phyloP scores from a whole-genome alignment of 331 rosid genomes.

The Malus hybrid region DNA sequence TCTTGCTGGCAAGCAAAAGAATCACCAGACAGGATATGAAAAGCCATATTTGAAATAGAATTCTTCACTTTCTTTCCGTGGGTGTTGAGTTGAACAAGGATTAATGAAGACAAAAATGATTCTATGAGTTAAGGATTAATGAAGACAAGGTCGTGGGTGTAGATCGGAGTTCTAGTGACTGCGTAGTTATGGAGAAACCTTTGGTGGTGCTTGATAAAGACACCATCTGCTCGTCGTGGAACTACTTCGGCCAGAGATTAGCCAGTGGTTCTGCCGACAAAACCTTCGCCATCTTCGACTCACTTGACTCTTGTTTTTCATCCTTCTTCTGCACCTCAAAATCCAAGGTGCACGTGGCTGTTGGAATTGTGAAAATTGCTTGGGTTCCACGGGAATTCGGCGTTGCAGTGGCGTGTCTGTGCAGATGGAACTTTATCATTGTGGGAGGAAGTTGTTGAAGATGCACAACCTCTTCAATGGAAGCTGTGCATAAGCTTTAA shows the following conservation, averaged over 20 bases:
- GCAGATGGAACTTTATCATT: too few species aligned
- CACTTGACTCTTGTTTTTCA: constrained; percentile 45
- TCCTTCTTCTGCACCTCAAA: constrained; percentile 51
- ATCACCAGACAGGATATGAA: too few species aligned
- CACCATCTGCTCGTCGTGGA: constrained; percentile 75
- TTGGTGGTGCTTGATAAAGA: constrained; percentile 53
- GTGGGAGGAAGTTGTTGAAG: constrained; percentile 5
- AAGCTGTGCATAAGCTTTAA: constrained; percentile 63
- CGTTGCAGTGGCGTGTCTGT: too few species aligned
- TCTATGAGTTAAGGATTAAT: too few species aligned
- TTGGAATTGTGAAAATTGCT: background rate
- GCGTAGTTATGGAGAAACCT: constrained; percentile 51
- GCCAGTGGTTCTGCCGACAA: constrained; percentile 67
- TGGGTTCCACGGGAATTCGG: too few species aligned
- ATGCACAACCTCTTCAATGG: constrained; percentile 67
- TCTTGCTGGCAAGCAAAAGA: too few species aligned
- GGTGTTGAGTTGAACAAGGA: too few species aligned
- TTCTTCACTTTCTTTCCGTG: too few species aligned
- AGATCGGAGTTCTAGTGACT: background rate
- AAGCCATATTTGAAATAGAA: too few species aligned
- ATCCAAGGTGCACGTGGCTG: constrained; percentile 31
- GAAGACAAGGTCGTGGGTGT: background rate
- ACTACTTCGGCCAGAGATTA: constrained; percentile 43
- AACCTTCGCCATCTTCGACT: constrained; percentile 59
- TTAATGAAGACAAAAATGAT: too few species aligned